Conservation (phyloP, 1,284 basidiomycete genomes). For the Cryptococcus amylolentus region DNA sequence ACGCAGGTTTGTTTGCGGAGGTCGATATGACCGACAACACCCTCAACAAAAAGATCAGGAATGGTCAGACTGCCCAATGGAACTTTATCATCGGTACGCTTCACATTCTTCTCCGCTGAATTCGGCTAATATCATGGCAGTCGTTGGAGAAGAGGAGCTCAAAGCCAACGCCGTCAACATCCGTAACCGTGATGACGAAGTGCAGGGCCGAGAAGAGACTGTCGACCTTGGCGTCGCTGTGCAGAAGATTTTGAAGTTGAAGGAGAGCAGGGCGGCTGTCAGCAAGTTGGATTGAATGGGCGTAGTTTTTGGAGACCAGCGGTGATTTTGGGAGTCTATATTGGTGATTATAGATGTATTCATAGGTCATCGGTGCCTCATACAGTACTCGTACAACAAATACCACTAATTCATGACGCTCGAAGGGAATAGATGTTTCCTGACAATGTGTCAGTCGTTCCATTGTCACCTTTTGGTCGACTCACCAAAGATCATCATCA, state of each 20-base stretch:
- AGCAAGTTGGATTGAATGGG: slow-evolving; percentile 14
- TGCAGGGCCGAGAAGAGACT: slow-evolving; percentile 48
- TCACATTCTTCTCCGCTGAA: not conserved
- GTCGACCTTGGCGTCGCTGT: slow-evolving; percentile 41
- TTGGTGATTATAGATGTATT: not conserved
- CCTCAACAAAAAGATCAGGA: slow-evolving; percentile 92
- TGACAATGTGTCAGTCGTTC: slow-evolving; percentile 5
- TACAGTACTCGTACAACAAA: too few species aligned
- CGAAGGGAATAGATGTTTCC: slow-evolving; percentile 25
- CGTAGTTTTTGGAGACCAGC: not conserved
- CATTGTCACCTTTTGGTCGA: not conserved
- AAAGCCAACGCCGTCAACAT: slow-evolving; percentile 85
- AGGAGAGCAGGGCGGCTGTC: slow-evolving; percentile 30
- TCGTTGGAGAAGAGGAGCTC: slow-evolving; percentile 91
- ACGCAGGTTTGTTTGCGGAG: slow-evolving; percentile 78
- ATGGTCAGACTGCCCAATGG: slow-evolving; percentile 88
- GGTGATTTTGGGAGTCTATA: not conserved
- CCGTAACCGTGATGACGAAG: slow-evolving; percentile 81
- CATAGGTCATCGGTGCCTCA: too few species aligned
- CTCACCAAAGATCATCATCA: slow-evolving; percentile 32
- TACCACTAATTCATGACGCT: too few species aligned
- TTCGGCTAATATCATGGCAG: slow-evolving; percentile 50
- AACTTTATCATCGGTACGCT: slow-evolving; percentile 89
- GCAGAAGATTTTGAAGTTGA: slow-evolving; percentile 37
- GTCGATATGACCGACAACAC: slow-evolving; percentile 91